Conservation (phyloP, 1,284 basidiomycete genomes). For the Cutaneotrichosporon daszewskae region DNA sequence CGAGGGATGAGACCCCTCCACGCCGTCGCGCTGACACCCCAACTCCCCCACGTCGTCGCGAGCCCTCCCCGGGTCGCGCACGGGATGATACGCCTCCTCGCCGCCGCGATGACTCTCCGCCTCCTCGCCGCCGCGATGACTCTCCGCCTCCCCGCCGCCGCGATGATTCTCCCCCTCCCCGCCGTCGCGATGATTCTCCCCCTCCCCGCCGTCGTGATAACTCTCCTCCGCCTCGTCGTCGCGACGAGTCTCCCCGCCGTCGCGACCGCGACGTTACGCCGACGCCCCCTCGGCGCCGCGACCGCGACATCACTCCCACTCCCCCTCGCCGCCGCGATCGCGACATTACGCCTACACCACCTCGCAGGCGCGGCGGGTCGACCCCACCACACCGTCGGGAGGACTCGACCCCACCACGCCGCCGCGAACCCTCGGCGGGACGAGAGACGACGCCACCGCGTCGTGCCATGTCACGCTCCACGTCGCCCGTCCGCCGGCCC, state of each 20-base stretch:
- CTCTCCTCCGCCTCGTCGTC: neutral
- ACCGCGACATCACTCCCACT: neutral
- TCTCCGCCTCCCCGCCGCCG: constrained; percentile 1
- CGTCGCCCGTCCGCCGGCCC: no score
- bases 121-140: constrained; percentile 1
- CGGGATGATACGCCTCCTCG: constrained; percentile 12
- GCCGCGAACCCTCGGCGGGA: no score
- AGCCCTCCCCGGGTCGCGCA: no score
- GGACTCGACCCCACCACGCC: constrained; percentile 7
- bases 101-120: constrained; percentile 4
- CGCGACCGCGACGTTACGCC: neutral
- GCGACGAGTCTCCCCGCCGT: neutral
- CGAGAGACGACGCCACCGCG: neutral
- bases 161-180: no score
- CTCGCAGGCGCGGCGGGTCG: neutral
- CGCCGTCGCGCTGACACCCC: constrained; percentile 4
- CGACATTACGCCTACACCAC: neutral
- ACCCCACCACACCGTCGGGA: neutral
- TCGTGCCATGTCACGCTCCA: neutral
- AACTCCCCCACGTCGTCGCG: no score
- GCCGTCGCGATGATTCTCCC: neutral
- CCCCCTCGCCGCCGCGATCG: constrained; percentile 3
- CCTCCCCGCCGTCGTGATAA: neutral
- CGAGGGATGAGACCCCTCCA: constrained; percentile 5
- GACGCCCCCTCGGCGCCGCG: neutral